Base-by-base conservation (phyloP, 176 grass and related monocot genomes). In the Musa beccarii region DNA sequence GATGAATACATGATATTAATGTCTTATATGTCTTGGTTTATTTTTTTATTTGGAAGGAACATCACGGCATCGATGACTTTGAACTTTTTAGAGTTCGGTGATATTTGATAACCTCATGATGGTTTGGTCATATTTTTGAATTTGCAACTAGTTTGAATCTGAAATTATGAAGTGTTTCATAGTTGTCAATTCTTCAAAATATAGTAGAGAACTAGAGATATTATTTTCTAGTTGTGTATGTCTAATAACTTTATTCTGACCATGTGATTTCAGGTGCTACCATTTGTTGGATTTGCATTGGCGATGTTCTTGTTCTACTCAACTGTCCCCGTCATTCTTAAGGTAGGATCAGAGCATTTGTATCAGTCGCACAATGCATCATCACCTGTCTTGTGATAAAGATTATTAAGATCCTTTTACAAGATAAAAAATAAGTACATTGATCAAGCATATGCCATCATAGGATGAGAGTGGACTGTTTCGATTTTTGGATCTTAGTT, bases 231-330 rank as follows among this genome's bases (percentile, higher is more conserved):
- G 15, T 62, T n/a, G 20, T 43, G 8, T 19, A n/a, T 62, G 3
- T n/a, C 6, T 8, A 62, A 9, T 3, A 43, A 43, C 34, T 43
- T 43, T 15, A 62, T 43, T 69, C 49, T 69, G 28, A 69, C 8
- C 52, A 25, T 74, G 2, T 24, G 65, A 71, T 71, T 71, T 43
- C 66, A 79, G 77, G 66, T 79, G 25, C 25, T 79, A 71, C 77
- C 77, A 16, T 79, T 79, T 79, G 28, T 79, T 79, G 66, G 66
- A 16, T 79, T 79, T 79, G 65, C 77, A 43, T 11, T 70, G 28
- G 77, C 77, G 13, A 79, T 79, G 77, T 79, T 79, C 26, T 79
- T 71, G 51, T 79, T 79, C 17, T 79, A 79, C 59, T 79, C 77
- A 9, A 79, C 77, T 2, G 77, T 79, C 24, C 77, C 77, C 14